phyloP scores from a whole-genome alignment of 202 grass and related monocot genomes.

The Eragrostis tef region DNA sequence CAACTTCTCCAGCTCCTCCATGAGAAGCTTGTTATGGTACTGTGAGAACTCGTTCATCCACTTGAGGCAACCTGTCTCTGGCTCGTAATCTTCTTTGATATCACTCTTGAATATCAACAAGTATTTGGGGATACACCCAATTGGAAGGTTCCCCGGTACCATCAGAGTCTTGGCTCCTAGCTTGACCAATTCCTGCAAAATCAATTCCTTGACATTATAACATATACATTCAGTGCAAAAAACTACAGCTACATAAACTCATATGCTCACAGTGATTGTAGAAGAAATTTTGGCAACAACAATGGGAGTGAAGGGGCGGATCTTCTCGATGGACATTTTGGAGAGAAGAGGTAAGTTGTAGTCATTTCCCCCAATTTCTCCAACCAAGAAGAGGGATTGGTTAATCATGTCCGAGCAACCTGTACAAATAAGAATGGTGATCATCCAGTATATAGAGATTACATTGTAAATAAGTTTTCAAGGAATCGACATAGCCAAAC shows the following conservation, averaged over 20 bases:
- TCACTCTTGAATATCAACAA: conserved; percentile 57
- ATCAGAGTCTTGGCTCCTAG: conserved; percentile 67
- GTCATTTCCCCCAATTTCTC: conserved; percentile 97
- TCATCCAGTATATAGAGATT: not conserved
- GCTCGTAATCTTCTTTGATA: conserved; percentile 66
- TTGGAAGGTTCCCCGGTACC: conserved; percentile 72
- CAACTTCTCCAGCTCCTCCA: conserved; percentile 57
- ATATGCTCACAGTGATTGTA: conserved; percentile 51
- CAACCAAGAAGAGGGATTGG: conserved; percentile 74
- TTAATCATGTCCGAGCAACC: conserved; percentile 49
- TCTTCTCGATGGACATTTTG: conserved; percentile 45
- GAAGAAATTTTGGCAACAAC: conserved; percentile 64
- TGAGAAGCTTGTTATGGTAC: conserved; percentile 70
- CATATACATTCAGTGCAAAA: not conserved
- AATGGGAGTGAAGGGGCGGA: conserved; percentile 52
- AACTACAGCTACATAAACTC: not conserved
- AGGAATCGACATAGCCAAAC: not conserved
- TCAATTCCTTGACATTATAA: conserved; percentile 16
- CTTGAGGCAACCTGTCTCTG: conserved; percentile 65
- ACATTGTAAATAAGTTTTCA: conserved; percentile 12
- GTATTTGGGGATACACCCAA: conserved; percentile 71
- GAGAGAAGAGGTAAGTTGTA: conserved; percentile 71
- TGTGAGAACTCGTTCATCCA: conserved; percentile 71
- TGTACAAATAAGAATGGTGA: conserved; percentile 39
- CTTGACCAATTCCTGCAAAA: conserved; percentile 66